Percentiles rank a stretch among this genome's conserved stretches.
phyloP scores from a whole-genome alignment of 306 rosid species.

The Cucumis melo region DNA sequence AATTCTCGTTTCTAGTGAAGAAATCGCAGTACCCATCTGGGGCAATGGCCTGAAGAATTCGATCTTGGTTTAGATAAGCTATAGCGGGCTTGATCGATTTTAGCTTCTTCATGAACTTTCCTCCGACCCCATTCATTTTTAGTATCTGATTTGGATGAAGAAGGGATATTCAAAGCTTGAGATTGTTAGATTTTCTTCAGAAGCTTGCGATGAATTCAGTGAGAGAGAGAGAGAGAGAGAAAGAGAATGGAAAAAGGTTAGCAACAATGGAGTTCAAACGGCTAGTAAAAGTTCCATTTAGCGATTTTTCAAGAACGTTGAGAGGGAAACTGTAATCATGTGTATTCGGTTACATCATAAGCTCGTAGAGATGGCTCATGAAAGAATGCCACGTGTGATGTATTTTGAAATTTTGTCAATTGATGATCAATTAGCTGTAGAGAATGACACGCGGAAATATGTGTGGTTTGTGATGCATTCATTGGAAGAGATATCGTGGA shows the following conservation, averaged over 20 bases:
- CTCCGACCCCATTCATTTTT: slow-evolving; percentile 56
- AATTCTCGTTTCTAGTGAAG: slow-evolving; percentile 13
- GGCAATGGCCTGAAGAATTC: slow-evolving; percentile 48
- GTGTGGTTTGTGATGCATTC: neutral
- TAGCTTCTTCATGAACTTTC: slow-evolving; percentile 63
- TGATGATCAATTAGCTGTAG: neutral
- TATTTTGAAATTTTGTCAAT: neutral
- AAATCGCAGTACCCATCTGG: slow-evolving; percentile 44
- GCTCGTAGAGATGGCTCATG: neutral
- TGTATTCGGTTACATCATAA: neutral
- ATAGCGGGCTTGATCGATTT: slow-evolving; percentile 49
- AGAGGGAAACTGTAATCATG: neutral
- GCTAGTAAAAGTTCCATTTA: slow-evolving; percentile 20
- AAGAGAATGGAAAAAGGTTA: neutral
- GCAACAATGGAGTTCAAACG: slow-evolving; percentile 24
- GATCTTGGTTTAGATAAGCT: slow-evolving; percentile 45
- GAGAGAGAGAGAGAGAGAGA: slow-evolving; percentile 5
- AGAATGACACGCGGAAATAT: neutral
- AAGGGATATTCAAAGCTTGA: neutral
- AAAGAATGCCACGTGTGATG: neutral
- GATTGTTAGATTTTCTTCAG: neutral
- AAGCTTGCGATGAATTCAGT: neutral
- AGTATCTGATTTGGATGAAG: neutral
- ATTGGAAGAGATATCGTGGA: neutral
- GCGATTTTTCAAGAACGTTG: slow-evolving; percentile 8